Evolutionary conservation across 2,329 filamentous ascomycete species (phyloP), one percentile per base, ranked within the genome.

Genomic region (Leptodontidium sp.): DNA sequence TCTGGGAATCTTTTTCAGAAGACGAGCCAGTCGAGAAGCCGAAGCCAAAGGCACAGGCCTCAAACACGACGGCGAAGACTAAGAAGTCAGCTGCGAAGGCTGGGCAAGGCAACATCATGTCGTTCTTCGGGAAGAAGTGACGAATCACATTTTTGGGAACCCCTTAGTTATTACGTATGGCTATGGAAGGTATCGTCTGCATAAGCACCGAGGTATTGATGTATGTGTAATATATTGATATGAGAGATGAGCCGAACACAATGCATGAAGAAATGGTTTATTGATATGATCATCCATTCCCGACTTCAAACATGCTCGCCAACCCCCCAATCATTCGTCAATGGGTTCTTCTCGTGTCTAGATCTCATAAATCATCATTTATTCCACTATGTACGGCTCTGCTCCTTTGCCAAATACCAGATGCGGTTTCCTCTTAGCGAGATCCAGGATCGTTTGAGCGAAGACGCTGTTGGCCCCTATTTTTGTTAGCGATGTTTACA

Each of bases 1-100:
- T 86, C 0, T 98, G 94, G 94, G 94, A 98, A 79, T 95, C 92
- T 0, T 97, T 97, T 82, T 97, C 93, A 0, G 94, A 98, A 78
- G 94, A 97, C 72, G 94, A 97, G 73, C 87, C 90, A 26, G 80
- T 82, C 9, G 84, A 86, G 77, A 89, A 88, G 75, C 77, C 83
- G 12, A 90, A 88, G 76, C 76, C 83, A 7, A 90, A 88, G 70
- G 72, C 80, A 63, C 74, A 57, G 75, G 74, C 62, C 67, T 76
- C 57, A 69, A 73, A 55, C 73, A 78, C 78, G 64, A 82, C 82
- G 1, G 80, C 83, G 7, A 82, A 85, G 68, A 82, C 82, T 26
- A 89, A 86, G 75, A 91, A 90, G 77, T 75, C 82, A 24, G 81
- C 81, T 1, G 81, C 83, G 1, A 93, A 93, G 77, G 80, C 81